Conservation (phyloP, 768 basidiomycete species). For the Boletus subcaerulescens region DNA sequence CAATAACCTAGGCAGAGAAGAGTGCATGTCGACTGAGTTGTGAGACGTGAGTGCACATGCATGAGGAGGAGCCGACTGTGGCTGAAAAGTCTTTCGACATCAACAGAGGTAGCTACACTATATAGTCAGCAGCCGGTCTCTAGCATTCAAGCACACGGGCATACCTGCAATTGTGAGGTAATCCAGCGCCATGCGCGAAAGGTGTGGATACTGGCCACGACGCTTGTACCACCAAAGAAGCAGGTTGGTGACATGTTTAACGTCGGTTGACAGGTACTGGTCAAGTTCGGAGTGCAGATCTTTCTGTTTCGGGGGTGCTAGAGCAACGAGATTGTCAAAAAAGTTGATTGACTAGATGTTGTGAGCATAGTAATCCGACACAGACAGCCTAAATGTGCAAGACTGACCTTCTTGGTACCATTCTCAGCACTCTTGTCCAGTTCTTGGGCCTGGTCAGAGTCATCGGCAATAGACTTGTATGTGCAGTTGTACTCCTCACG, state of each 20-base stretch:
- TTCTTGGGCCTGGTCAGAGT: neutral
- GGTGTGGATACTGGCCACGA: neutral
- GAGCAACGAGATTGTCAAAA: neutral
- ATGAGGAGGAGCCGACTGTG: neutral
- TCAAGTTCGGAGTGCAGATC: neutral
- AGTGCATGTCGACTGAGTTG: neutral
- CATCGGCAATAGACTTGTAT: neutral
- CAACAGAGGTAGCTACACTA: neutral
- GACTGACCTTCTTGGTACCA: no score
- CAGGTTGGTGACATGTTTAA: neutral
- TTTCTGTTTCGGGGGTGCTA: neutral
- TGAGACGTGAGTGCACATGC: neutral
- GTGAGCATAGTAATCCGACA: no score
- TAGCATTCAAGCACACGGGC: no score
- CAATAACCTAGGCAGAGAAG: neutral
- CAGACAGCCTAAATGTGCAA: no score
- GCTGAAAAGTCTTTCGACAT: neutral
- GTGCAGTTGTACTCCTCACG: neutral
- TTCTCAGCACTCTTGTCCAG: neutral
- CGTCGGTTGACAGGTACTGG: neutral
- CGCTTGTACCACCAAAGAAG: neutral
- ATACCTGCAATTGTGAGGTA: no score
- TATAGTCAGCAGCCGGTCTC: no score
- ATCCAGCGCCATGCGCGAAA: neutral
- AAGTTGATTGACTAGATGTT: neutral